phyloP scores from a whole-genome alignment of 1,284 basidiomycete species.

The Ganoderma lucidum region DNA sequence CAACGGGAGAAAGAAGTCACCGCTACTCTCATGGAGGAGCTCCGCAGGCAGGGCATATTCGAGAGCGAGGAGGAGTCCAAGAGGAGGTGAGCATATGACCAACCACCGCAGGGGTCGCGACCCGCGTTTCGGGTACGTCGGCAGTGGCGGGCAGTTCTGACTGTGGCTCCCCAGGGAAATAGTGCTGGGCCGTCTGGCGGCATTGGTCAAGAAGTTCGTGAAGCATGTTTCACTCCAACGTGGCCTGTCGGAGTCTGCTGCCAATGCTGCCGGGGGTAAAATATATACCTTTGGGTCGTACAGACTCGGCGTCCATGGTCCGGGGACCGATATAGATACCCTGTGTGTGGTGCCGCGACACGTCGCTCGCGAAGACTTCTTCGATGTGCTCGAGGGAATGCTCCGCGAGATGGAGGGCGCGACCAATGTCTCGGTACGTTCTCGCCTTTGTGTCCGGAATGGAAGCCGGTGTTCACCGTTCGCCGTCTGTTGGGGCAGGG shows the following conservation, averaged over 20 bases:
- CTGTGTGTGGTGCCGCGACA: conserved; percentile 97
- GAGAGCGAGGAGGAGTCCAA: conserved; percentile 91
- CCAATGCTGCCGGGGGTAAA: conserved; percentile 91
- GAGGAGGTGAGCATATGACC: conserved; percentile 73
- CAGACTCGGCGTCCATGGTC: conserved; percentile 95
- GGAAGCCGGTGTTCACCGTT: background rate
- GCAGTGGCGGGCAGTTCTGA: conserved; percentile 25
- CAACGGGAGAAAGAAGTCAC: conserved; percentile 86
- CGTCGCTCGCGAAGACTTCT: conserved; percentile 96
- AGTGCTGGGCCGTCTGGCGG: conserved; percentile 90
- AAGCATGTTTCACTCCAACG: conserved; percentile 80
- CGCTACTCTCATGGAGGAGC: conserved; percentile 86
- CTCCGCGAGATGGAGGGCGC: conserved; percentile 87
- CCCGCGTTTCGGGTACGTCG: conserved; percentile 1
- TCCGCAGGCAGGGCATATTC: conserved; percentile 87
- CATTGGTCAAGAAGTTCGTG: conserved; percentile 95
- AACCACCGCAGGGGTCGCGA: background rate
- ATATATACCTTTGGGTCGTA: conserved; percentile 99
- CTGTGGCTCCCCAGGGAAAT: conserved; percentile 73
- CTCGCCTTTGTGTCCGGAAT: background rate
- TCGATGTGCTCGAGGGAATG: conserved; percentile 91
- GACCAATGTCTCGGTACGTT: conserved; percentile 87
- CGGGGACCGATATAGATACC: conserved; percentile 97
- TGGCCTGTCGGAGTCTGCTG: conserved; percentile 89
- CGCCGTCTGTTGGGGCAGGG: conserved; percentile 57